Evolutionary conservation across 139 green algal species (phyloP).

Genomic region (Tetraselmis chui): DNA sequence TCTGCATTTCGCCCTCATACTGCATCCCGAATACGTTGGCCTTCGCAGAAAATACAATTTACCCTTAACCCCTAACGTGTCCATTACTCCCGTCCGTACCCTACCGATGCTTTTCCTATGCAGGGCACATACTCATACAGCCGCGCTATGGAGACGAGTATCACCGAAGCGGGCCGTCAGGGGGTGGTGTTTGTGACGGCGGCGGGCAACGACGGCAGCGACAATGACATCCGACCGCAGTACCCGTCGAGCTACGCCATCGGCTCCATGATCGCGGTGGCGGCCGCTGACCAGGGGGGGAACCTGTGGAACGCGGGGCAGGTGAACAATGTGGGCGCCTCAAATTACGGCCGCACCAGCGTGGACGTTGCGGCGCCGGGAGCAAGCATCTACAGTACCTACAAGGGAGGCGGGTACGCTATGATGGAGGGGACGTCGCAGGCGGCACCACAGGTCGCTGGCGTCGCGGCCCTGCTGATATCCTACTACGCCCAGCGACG

Average conservation of each 20-base stretch:
- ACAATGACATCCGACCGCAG: conserved; percentile 26
- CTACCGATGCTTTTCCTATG: too few relatives aligned
- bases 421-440: neutral
- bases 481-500: neutral
- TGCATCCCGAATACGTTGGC: too few relatives aligned
- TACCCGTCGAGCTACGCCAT: conserved; percentile 29
- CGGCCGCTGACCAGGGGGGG: conserved; percentile 1
- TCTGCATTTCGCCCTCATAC: too few relatives aligned
- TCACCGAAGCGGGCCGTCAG: conserved; percentile 1
- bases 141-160: conserved; percentile 20
- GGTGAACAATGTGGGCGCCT: neutral
- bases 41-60: too few relatives aligned
- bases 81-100: too few relatives aligned
- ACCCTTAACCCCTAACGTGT: too few relatives aligned
- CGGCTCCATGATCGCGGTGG: conserved; percentile 28
- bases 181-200: conserved; percentile 36
- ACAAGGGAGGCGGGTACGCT: neutral
- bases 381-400: neutral
- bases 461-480: neutral
- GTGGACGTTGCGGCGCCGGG: neutral
- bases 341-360: neutral
- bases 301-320: neutral
- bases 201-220: conserved; percentile 26
- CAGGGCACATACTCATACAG: conserved; percentile 23
- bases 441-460: neutral